These are phyloP conservation scores for Suhomyces sp. DNA, from an alignment of 805 yeast species.

Conservation along the genomic window DNA sequence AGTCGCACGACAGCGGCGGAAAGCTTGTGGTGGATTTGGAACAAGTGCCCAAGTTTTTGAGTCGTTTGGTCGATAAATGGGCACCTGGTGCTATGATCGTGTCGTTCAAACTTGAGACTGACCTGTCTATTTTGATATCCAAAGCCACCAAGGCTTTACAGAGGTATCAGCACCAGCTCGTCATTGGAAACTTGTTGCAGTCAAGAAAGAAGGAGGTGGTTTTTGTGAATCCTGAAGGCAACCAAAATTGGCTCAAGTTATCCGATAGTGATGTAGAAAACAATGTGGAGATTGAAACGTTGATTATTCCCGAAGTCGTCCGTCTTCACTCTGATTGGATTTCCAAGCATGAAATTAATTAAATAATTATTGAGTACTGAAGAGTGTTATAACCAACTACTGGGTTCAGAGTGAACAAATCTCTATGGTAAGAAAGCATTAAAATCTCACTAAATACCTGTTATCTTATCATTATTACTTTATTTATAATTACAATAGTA, in stretches of 20 bases:
- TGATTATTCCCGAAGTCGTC: slow-evolving; percentile 77
- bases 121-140: slow-evolving; percentile 58
- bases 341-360: too few species aligned
- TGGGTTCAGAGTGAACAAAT: too few species aligned
- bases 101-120: slow-evolving; percentile 93
- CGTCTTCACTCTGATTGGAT: slow-evolving; percentile 65
- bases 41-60: slow-evolving; percentile 93
- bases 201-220: slow-evolving; percentile 86
- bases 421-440: too few species aligned
- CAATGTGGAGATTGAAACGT: slow-evolving; percentile 66
- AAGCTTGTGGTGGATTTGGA: slow-evolving; percentile 81
- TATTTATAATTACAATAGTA: too few species aligned
- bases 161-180: slow-evolving; percentile 88
- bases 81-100: slow-evolving; percentile 94
- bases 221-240: slow-evolving; percentile 59
- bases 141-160: slow-evolving; percentile 79
- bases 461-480: too few species aligned
- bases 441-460: too few species aligned
- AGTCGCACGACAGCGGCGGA: slow-evolving; percentile 67
- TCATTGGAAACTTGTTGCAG: slow-evolving; percentile 88
- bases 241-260: slow-evolving; percentile 51
- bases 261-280: slow-evolving; percentile 36
- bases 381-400: too few species aligned
- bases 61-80: slow-evolving; percentile 88
- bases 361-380: too few species aligned